Base-by-base conservation (phyloP, 805 yeast genomes). In the Brettanomyces bruxellensis region DNA sequence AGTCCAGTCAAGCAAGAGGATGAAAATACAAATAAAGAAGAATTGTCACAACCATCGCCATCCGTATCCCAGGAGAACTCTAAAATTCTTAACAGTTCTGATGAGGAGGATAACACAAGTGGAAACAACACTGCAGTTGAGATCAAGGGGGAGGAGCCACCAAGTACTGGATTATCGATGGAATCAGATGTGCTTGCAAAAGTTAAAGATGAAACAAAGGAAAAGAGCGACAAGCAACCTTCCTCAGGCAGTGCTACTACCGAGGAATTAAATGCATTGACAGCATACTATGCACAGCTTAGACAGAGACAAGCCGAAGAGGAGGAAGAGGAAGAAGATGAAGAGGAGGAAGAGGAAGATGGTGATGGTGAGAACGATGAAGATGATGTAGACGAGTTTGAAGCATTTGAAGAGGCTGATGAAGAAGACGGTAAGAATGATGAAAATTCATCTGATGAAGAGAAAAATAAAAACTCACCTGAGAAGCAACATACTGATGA, bases 231-330 rank as follows among this genome's bases (percentile, higher is more conserved):
- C 32, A 28, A 28, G 11, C 32, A 28, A 28, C 32, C 32, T 28
- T 22, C 38, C 32, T 28, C 38, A n/a, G 7, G 23, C 23, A 35
- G 38, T n/a, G 28, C 44, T 54, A 81, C 83, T 47, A 70, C 74
- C 54, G 85, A 81, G 60, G 81, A 82, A 35, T 83, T 83, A 62
- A 86, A 81, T 54, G 87, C 88, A 3, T 63, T 80, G 55, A 73
- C 78, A n/a, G 81, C 79, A 14, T 86, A 86, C 59, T 86, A 86
- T 59, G 88, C 88, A 8, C 80, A 82, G 54, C 70, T 86, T 62
- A 88, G 86, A 8, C 79, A 78, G 51, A 73, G 80, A 54, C 85
- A 83, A 58, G 82, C 77, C 5, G 72, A 72, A 44, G 86, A 80
- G 49, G 79, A 75, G 34, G 83, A 73, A 8, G 83, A 78, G 9